These are phyloP conservation scores for Kandelia obovata DNA, from an alignment of 345 rosid genomes.

Conservation along the genomic window DNA sequence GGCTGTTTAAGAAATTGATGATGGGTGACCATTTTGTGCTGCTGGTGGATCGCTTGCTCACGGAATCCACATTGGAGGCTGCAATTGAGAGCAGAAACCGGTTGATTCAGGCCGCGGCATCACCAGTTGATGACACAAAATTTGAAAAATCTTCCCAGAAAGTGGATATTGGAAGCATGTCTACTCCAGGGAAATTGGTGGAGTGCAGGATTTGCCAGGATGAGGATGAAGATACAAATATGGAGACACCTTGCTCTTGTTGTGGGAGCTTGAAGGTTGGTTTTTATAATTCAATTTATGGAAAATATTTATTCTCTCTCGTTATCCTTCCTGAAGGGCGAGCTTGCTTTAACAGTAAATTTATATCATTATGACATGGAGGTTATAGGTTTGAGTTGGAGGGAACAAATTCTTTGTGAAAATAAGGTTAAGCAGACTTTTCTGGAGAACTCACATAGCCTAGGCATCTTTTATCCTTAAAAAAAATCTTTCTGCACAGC, in stretches of 20 bases:
- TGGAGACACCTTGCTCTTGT: conserved; percentile 94
- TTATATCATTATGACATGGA: too few relatives aligned
- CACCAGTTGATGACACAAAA: conserved; percentile 30
- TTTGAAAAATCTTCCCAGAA: conserved; percentile 22
- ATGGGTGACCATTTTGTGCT: conserved; percentile 98
- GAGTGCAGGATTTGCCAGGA: conserved; percentile 96
- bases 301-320: too few relatives aligned
- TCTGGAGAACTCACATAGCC: too few relatives aligned
- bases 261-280: conserved; percentile 88
- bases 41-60: conserved; percentile 77
- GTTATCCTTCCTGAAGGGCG: too few relatives aligned
- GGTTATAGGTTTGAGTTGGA: too few relatives aligned
- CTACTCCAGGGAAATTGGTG: conserved; percentile 46
- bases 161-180: conserved; percentile 43
- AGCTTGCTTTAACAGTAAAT: too few relatives aligned
- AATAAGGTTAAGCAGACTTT: too few relatives aligned
- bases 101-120: conserved; percentile 37
- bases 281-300: background rate
- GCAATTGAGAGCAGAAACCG: conserved; percentile 73
- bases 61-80: conserved; percentile 76
- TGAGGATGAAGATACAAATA: conserved; percentile 70
- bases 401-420: too few relatives aligned
- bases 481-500: too few relatives aligned
- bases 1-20: conserved; percentile 9
- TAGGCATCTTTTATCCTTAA: too few relatives aligned